These are phyloP conservation scores for Periconia sp. DNA, from an alignment of 2,329 filamentous ascomycete genomes.

Conservation along the genomic window DNA sequence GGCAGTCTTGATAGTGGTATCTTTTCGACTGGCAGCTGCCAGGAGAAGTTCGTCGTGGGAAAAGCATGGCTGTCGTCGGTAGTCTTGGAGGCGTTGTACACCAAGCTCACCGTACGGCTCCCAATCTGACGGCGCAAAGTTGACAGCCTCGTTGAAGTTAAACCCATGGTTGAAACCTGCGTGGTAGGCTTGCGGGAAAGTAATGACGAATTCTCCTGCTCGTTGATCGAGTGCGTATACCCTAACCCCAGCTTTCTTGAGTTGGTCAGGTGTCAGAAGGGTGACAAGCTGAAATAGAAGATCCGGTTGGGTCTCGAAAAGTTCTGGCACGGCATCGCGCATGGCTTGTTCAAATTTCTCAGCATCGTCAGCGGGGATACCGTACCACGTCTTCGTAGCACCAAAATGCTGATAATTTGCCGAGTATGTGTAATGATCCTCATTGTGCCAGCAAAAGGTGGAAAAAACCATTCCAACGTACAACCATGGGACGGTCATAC, in stretches of 20 bases:
- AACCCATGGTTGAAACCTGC: constrained; percentile 98
- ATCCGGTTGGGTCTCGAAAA: constrained; percentile 97
- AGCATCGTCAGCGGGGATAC: constrained; percentile 90
- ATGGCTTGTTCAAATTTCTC: constrained; percentile 96
- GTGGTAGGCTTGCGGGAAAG: constrained; percentile 96
- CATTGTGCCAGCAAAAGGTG: constrained; percentile 99
- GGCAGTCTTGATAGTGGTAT: constrained; percentile 83
- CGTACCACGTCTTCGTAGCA: constrained; percentile 98
- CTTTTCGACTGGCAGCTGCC: constrained; percentile 79
- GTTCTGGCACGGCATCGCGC: constrained; percentile 90
- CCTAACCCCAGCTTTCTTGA: constrained; percentile 89
- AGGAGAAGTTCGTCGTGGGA: constrained; percentile 94
- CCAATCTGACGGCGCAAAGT: constrained; percentile 95
- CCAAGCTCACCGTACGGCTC: constrained; percentile 88
- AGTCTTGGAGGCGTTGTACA: constrained; percentile 83
- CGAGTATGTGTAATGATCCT: constrained; percentile 97
- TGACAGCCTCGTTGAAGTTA: constrained; percentile 98
- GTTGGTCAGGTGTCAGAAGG: constrained; percentile 87
- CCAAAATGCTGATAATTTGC: constrained; percentile 99
- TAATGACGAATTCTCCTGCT: constrained; percentile 94
- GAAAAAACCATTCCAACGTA: constrained; percentile 99
- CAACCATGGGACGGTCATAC: constrained; percentile 99
- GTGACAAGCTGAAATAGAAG: constrained; percentile 97
- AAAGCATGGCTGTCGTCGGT: constrained; percentile 92
- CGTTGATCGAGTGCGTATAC: constrained; percentile 96